Base-by-base conservation (phyloP, 2,329 filamentous ascomycete genomes). In the Polychaeton citri region DNA sequence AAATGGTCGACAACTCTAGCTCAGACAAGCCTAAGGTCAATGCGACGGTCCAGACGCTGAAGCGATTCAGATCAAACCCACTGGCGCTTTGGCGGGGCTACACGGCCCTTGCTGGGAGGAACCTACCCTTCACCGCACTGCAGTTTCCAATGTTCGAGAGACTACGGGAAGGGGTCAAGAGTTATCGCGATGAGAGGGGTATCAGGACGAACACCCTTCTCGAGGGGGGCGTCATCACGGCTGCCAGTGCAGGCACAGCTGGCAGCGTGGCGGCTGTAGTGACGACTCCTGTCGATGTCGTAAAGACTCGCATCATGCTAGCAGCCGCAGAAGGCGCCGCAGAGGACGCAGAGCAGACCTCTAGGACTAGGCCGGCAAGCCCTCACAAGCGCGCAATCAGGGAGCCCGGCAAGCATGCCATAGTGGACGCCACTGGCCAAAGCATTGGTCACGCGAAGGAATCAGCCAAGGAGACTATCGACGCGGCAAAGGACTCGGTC, bases 231-330 rank as follows among this genome's bases (percentile, higher is more conserved):
- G 38, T 71, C 2, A 72, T 88, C 30, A 90, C 83, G 1, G 84
- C 80, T 0, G 38, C 71, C 3, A 82, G 81, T 51, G 86, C 85
- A 0, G 83, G 79, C 2, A 57, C 70, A 12, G 82, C 85, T 0
- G 86, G 86, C 0, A 74, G 75, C 5, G 57, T 88, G 6, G 79
- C 85, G 0, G 81, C 86, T 1, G 71, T 82, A 7, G 56, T 90
- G n/a, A 94, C 86, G 2, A 93, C 86, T 34, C 87, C 87, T 0
- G 75, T 86, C 37, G 87, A 94, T 57, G 84, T 93, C 7, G 72
- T 94, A 17, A 93, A 94, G 65, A 93, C 86, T 44, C 65, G 83
- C 34, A 81, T 93, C 60, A 94, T 93, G 86, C 65, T 94, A 18
- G 68, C 71, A 19, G 76, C 76, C 1, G 66, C 63, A 10, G 55